Conservation (phyloP, 306 rosid species). For the Datisca glomerata region DNA sequence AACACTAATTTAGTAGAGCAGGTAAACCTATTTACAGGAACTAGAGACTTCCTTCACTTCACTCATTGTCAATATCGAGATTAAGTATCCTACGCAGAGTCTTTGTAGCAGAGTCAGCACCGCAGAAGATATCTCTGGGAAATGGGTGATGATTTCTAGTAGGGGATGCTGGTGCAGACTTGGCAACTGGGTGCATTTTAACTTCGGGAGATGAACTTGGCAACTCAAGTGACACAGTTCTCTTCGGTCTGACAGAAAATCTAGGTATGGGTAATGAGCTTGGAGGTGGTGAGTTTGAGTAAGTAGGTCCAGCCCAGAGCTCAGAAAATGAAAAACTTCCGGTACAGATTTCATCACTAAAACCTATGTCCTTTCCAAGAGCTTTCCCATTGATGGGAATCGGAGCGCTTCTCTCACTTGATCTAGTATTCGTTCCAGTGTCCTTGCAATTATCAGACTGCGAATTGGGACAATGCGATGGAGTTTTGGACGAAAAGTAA, state of each 20-base stretch:
- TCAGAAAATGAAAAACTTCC: conserved; percentile 47
- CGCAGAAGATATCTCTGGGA: conserved; percentile 5
- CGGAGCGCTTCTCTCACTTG: too few relatives aligned
- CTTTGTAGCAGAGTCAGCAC: conserved; percentile 16
- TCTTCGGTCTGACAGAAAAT: conserved; percentile 52
- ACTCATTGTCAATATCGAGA: conserved; percentile 13
- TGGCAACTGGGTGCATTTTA: conserved; percentile 11
- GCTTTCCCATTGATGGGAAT: conserved; percentile 33
- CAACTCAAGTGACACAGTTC: conserved; percentile 30
- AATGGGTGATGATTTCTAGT: conserved; percentile 6
- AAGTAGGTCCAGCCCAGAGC: conserved; percentile 94
- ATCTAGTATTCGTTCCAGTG: conserved; percentile 13
- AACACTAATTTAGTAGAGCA: conserved; percentile 4
- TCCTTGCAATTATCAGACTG: conserved; percentile 14
- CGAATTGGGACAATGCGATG: conserved; percentile 14
- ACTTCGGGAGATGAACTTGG: conserved; percentile 11
- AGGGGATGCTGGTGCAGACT: conserved; percentile 15
- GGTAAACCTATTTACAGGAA: conserved; percentile 12
- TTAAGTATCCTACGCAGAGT: conserved; percentile 17
- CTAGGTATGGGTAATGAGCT: conserved; percentile 85
- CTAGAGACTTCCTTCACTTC: conserved; percentile 6
- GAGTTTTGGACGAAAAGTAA: conserved; percentile 33
- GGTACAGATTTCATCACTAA: conserved; percentile 20
- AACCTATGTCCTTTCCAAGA: conserved; percentile 16
- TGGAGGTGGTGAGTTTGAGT: conserved; percentile 90